These are phyloP conservation scores for Pinus tabuliformis DNA, from an alignment of 75 land plant genomes.

Conservation along the genomic window DNA sequence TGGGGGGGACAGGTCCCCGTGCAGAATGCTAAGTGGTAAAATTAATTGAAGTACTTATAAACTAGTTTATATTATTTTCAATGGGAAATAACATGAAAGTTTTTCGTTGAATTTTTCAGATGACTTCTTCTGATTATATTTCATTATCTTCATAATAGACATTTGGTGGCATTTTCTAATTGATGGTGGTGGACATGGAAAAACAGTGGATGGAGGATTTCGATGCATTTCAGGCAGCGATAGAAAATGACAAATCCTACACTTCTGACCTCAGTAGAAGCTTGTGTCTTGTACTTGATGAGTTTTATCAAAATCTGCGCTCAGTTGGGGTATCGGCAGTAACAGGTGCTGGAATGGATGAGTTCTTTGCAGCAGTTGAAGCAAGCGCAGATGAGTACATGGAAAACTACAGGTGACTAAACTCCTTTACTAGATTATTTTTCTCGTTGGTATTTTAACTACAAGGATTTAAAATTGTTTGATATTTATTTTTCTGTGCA, in stretches of 20 bases:
- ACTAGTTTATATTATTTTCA: not conserved
- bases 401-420: conserved; percentile 75
- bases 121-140: not conserved
- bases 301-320: conserved; percentile 84
- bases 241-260: conserved; percentile 78
- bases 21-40: not conserved
- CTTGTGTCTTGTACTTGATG: conserved; percentile 87
- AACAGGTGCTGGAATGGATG: conserved; percentile 81
- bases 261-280: conserved; percentile 77
- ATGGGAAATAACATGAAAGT: not conserved
- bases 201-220: conserved; percentile 99
- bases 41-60: not conserved
- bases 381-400: conserved; percentile 89
- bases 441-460: not conserved
- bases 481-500: not conserved
- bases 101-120: not conserved
- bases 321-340: conserved; percentile 96
- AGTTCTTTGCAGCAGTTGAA: conserved; percentile 85
- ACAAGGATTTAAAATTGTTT: not conserved
- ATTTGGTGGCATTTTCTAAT: not conserved
- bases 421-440: not conserved
- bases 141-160: not conserved
- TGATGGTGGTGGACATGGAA: not conserved
- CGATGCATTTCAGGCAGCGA: conserved; percentile 86
- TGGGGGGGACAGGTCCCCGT: not conserved